Evolutionary conservation across 805 yeast species (phyloP).

Genomic region (Lachancea kluyveri): DNA sequence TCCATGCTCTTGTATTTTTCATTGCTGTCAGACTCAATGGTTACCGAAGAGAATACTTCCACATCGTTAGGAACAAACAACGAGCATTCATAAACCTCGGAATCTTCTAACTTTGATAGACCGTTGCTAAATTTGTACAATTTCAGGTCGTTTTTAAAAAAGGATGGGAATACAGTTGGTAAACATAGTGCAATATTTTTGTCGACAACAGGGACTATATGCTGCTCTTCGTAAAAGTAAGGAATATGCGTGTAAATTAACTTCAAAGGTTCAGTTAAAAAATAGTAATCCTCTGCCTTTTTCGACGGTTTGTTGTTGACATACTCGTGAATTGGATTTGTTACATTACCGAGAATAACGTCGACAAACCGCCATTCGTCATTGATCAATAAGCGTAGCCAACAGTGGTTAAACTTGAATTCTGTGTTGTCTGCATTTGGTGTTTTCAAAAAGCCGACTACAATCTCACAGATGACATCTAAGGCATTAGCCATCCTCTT

Average conservation of each 20-base stretch:
- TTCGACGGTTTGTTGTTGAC: constrained; percentile 28
- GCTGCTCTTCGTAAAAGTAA: constrained; percentile 70
- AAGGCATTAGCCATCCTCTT: constrained; percentile 64
- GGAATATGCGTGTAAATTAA: constrained; percentile 86
- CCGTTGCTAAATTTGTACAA: constrained; percentile 73
- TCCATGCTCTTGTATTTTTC: constrained; percentile 29
- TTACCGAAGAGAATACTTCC: constrained; percentile 53
- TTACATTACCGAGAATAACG: constrained; percentile 53
- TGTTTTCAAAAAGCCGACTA: constrained; percentile 76
- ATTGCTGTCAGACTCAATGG: constrained; percentile 44
- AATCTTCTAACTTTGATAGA: constrained; percentile 61
- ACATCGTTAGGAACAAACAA: constrained; percentile 63
- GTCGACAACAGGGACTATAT: constrained; percentile 77
- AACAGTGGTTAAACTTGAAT: constrained; percentile 68
- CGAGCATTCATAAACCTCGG: constrained; percentile 76
- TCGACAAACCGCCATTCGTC: constrained; percentile 80
- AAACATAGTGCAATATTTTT: constrained; percentile 69
- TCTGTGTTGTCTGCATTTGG: constrained; percentile 51
- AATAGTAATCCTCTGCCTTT: constrained; percentile 50
- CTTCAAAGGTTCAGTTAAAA: constrained; percentile 68
- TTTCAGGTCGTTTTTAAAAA: constrained; percentile 51
- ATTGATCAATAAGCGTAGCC: constrained; percentile 76
- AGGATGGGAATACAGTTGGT: constrained; percentile 84
- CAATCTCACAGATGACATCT: constrained; percentile 66
- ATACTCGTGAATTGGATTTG: constrained; percentile 45